Conservation (phyloP, 2,329 filamentous ascomycete genomes). For the Phoma sp. region DNA sequence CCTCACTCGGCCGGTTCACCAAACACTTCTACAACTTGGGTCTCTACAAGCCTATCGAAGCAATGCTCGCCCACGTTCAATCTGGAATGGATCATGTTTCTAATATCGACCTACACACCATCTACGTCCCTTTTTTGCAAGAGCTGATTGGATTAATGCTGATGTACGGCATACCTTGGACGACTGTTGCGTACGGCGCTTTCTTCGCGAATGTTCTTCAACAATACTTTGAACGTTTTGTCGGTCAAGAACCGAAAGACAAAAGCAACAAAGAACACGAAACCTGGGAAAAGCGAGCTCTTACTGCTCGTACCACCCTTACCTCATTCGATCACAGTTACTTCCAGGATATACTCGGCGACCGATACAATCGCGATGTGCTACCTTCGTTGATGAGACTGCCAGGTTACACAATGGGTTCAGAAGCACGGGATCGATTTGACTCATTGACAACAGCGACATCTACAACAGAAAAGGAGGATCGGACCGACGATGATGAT, state of each 20-base stretch:
- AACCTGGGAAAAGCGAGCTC: background rate
- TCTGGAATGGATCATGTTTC: background rate
- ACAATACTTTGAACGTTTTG: constrained; percentile 8
- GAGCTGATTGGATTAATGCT: constrained; percentile 10
- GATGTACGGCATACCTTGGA: constrained; percentile 10
- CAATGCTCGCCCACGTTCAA: background rate
- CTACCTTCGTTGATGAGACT: background rate
- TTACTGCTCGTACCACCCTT: background rate
- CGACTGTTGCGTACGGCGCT: background rate
- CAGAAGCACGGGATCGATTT: background rate
- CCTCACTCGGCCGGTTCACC: constrained; percentile 2
- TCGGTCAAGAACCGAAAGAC: background rate
- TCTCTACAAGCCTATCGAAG: background rate
- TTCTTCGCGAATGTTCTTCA: constrained; percentile 8
- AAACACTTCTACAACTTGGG: constrained; percentile 4
- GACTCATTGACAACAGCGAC: background rate
- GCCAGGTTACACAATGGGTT: background rate
- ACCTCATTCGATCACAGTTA: constrained; percentile 14
- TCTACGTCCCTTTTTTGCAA: constrained; percentile 9
- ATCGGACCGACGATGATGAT: background rate
- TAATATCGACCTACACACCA: background rate
- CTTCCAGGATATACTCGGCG: constrained; percentile 4
- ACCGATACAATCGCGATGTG: background rate
- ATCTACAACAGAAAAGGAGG: background rate
- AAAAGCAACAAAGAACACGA: background rate